Evolutionary conservation across 129 eudicot genomes (phyloP), one percentile per base, ranked within the genome.

Genomic region (Arctium lappa): DNA sequence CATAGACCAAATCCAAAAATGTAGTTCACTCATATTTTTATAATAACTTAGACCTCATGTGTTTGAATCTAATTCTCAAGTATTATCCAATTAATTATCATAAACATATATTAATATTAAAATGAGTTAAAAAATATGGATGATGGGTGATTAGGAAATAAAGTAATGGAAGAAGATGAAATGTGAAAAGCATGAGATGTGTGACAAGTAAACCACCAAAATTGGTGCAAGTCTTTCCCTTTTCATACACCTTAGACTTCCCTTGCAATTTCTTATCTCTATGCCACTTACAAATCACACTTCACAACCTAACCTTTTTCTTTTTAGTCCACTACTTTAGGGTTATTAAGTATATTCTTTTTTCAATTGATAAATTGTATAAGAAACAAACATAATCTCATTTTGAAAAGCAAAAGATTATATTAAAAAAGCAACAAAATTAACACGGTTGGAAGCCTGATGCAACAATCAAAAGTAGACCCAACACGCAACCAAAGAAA

Each of bases 161-260:
- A 60, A 60, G 29, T 5, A 60, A 16, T 68, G 65, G 66, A 15
- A 40, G 82, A 79, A 38, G 44, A 50, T 81, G 71, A 73, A 37
- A 18, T 18, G 79, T 81, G 68, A 73, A 81, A 63, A 36, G 73
- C 42, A 73, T 72, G 73, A 56, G 79, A 81, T 73, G 63, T 73
- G 62, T 81, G 84, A 81, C 72, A 81, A 56, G 13, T 73, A 56
- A 81, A 60, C 84, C 27, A 81, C 72, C 84, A 81, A 56, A 72
- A 56, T 38, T 73, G 63, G 32, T 73, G 84, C 44, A 13, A 73
- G 34, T 73, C 65, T 56, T 56, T 73, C 38, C 74, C 79, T 73
- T 60, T 73, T 56, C 79, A 81, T 74, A 74, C 15, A 29, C 60
- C 50, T 56, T 66, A 27, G 12, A 81, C 79, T 33, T 33, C 29